A percentile compares a stretch with the other conserved stretches of the same genome.
Evolutionary conservation across 495 filamentous ascomycete genomes (phyloP).

Genomic region (Xylaria palmicola): DNA sequence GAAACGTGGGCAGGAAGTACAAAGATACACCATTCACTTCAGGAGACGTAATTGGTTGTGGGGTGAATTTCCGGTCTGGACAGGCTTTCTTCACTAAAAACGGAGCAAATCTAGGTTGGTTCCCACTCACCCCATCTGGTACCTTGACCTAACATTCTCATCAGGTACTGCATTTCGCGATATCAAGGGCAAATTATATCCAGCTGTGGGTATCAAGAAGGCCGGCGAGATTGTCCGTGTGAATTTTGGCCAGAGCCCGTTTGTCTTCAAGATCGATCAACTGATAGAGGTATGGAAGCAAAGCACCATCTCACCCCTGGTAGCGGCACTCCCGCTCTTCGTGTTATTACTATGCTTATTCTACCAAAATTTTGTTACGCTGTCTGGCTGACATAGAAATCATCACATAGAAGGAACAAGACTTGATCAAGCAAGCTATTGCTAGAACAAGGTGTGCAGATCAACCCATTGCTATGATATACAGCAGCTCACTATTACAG

Average conservation of each 20-base stretch:
- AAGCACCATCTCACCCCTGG: neutral
- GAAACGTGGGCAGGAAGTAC: conserved; percentile 72
- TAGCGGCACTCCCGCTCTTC: neutral
- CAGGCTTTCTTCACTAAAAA: conserved; percentile 95
- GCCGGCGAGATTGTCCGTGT: conserved; percentile 76
- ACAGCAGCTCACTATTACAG: conserved; percentile 23
- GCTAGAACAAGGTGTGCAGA: conserved; percentile 32
- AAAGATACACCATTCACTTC: conserved; percentile 62
- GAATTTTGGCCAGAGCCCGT: conserved; percentile 90
- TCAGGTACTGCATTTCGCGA: conserved; percentile 79
- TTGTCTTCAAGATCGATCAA: conserved; percentile 89
- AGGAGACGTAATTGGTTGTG: conserved; percentile 87
- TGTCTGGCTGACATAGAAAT: neutral
- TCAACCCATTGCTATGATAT: neutral
- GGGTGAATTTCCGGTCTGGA: conserved; percentile 88
- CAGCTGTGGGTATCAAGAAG: conserved; percentile 92
- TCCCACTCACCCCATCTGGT: neutral
- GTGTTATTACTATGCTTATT: neutral
- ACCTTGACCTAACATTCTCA: neutral
- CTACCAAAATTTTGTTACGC: neutral
- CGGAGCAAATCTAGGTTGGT: conserved; percentile 71
- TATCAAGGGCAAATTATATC: conserved; percentile 71
- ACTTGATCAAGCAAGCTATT: conserved; percentile 47
- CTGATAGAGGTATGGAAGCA: conserved; percentile 69
- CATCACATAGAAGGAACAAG: conserved; percentile 56